Evolutionary conservation across 2,329 filamentous ascomycete species (phyloP).

Genomic region (Dendrostoma leiphaemia): DNA sequence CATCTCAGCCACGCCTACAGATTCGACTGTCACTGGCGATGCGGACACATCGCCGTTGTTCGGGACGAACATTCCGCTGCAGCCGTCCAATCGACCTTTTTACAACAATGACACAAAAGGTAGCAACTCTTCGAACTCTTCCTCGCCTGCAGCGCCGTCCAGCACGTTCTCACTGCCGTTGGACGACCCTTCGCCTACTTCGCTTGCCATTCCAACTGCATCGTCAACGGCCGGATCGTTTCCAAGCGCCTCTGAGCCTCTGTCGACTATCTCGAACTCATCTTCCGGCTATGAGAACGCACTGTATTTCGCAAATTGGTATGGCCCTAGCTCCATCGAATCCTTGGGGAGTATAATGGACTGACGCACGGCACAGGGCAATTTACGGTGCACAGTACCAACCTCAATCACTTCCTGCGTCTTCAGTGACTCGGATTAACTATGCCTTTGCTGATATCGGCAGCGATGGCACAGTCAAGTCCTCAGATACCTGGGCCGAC

Average conservation of each 20-base stretch:
- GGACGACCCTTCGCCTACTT: neutral
- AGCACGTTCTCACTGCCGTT: neutral
- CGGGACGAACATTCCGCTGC: neutral
- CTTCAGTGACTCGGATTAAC: constrained; percentile 71
- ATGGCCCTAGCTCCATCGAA: constrained; percentile 14
- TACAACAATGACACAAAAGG: constrained; percentile 1
- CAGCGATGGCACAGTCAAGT: constrained; percentile 44
- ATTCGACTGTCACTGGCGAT: neutral
- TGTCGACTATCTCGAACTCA: neutral
- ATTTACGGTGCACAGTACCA: constrained; percentile 49
- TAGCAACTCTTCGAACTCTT: constrained; percentile 1
- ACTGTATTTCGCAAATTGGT: constrained; percentile 57
- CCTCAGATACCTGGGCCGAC: constrained; percentile 64
- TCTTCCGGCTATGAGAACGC: constrained; percentile 35
- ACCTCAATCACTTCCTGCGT: constrained; percentile 65
- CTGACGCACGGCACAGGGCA: constrained; percentile 29
- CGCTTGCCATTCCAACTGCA: neutral
- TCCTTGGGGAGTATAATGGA: neutral
- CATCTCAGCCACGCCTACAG: neutral
- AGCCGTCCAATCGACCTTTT: neutral
- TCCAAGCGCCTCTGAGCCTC: neutral
- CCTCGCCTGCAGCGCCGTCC: neutral
- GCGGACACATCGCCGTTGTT: neutral
- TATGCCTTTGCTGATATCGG: constrained; percentile 54
- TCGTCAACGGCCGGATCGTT: neutral